Evolutionary conservation across 2,329 filamentous ascomycete genomes (phyloP).

Genomic region (Penicillium sp.): DNA sequence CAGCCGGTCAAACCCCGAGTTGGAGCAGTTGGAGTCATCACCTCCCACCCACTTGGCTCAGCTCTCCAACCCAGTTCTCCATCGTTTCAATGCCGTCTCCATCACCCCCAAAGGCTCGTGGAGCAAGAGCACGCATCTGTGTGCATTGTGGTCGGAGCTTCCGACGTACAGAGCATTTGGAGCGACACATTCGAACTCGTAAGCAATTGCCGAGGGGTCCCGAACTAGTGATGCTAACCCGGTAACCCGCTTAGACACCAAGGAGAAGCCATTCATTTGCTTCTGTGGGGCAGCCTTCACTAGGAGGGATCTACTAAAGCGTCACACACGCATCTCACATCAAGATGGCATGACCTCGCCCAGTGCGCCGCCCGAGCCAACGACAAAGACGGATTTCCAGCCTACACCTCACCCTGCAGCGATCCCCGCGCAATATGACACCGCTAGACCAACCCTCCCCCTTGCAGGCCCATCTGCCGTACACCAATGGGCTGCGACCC

Average conservation of each 20-base stretch:
- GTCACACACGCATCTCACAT: slow-evolving; percentile 36
- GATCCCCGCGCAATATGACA: slow-evolving; percentile 22
- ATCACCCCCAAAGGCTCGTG: slow-evolving; percentile 30
- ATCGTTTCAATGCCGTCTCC: slow-evolving; percentile 35
- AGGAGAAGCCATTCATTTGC: slow-evolving; percentile 40
- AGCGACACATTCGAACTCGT: slow-evolving; percentile 41
- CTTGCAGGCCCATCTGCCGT: slow-evolving; percentile 23
- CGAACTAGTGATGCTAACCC: slow-evolving; percentile 3
- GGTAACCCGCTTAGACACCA: slow-evolving; percentile 29
- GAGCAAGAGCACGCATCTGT: slow-evolving; percentile 35
- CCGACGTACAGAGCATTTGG: slow-evolving; percentile 38
- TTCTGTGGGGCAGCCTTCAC: slow-evolving; percentile 40
- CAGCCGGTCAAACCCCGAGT: neutral
- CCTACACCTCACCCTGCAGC: slow-evolving; percentile 17
- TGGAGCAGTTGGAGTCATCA: slow-evolving; percentile 23
- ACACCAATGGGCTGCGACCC: slow-evolving; percentile 31
- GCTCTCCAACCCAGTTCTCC: slow-evolving; percentile 28
- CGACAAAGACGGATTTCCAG: slow-evolving; percentile 20
- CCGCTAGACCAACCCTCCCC: slow-evolving; percentile 24
- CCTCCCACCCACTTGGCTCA: slow-evolving; percentile 13
- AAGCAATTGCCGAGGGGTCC: slow-evolving; percentile 13
- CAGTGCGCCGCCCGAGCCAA: slow-evolving; percentile 29
- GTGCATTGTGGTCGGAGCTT: slow-evolving; percentile 37
- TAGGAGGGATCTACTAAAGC: slow-evolving; percentile 37
- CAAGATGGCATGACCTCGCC: slow-evolving; percentile 34